phyloP scores from a whole-genome alignment of 176 grass and related monocot species.

The Triticum timopheevii region DNA sequence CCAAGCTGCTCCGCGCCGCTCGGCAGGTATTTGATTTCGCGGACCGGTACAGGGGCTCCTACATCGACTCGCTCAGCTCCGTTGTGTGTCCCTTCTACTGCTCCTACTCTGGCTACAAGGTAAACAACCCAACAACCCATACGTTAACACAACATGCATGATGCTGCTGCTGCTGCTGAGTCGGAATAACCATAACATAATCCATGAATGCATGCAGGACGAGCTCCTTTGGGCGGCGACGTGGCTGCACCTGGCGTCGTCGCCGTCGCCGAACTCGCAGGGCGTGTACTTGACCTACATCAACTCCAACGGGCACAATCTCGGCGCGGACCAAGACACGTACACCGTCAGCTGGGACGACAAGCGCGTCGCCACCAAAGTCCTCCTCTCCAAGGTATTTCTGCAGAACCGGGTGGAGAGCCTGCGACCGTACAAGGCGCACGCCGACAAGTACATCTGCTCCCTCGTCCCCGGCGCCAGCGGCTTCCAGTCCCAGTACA shows the following conservation, averaged over 20 bases:
- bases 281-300: constrained; percentile 74
- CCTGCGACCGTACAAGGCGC: constrained; percentile 64
- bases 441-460: constrained; percentile 74
- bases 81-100: constrained; percentile 68
- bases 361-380: constrained; percentile 64
- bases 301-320: constrained; percentile 44
- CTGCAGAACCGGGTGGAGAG: constrained; percentile 34
- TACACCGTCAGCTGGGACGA: constrained; percentile 90
- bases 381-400: constrained; percentile 75
- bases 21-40: constrained; percentile 70
- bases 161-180: no score
- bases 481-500: constrained; percentile 69
- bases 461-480: constrained; percentile 55
- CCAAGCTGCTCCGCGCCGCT: constrained; percentile 47
- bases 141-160: neutral
- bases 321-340: constrained; percentile 68
- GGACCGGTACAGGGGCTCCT: constrained; percentile 57
- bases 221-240: constrained; percentile 77
- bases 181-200: no score
- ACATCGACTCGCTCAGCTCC: constrained; percentile 70
- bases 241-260: constrained; percentile 62
- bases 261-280: neutral
- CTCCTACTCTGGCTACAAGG: constrained; percentile 79
- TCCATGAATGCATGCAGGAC: constrained; percentile 25
- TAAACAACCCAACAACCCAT: constrained; percentile 16